Evolutionary conservation across 345 rosid genomes (phyloP).

Genomic region (Arabidopsis thaliana): DNA sequence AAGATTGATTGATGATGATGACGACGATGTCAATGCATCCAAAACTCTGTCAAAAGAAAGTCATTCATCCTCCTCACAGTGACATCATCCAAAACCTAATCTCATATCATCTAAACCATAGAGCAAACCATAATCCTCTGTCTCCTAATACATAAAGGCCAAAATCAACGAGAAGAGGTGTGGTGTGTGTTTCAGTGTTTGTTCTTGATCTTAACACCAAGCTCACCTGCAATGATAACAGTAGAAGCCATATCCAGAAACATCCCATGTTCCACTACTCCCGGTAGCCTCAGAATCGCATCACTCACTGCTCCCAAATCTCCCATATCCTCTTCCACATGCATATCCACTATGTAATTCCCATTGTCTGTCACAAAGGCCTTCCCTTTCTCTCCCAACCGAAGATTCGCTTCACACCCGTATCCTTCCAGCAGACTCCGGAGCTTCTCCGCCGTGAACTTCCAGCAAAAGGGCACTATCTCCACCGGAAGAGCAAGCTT

Average conservation of each 20-base stretch:
- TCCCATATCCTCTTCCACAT: constrained; percentile 71
- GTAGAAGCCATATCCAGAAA: constrained; percentile 94
- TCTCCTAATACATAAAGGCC: background rate
- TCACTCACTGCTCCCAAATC: constrained; percentile 75
- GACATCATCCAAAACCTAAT: constrained; percentile 17
- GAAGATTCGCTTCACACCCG: constrained; percentile 65
- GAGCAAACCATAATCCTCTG: background rate
- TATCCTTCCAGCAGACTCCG: constrained; percentile 56
- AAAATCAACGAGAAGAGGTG: background rate
- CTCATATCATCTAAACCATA: background rate
- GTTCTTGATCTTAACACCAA: constrained; percentile 68
- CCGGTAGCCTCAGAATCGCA: constrained; percentile 75
- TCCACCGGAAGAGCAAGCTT: constrained; percentile 88
- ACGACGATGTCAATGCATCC: constrained; percentile 2
- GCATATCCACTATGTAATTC: constrained; percentile 82
- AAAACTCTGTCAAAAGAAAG: constrained; percentile 19
- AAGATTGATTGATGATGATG: background rate
- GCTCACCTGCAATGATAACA: constrained; percentile 88
- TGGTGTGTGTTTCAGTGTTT: constrained; percentile 32
- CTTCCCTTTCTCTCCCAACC: constrained; percentile 36
- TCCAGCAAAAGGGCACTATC: constrained; percentile 86
- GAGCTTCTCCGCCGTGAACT: constrained; percentile 64
- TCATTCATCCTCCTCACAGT: constrained; percentile 21
- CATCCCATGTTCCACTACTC: constrained; percentile 96
- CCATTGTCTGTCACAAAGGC: constrained; percentile 85